phyloP scores from a whole-genome alignment of 1,139 yeast species.

The Taphrina deformans region DNA sequence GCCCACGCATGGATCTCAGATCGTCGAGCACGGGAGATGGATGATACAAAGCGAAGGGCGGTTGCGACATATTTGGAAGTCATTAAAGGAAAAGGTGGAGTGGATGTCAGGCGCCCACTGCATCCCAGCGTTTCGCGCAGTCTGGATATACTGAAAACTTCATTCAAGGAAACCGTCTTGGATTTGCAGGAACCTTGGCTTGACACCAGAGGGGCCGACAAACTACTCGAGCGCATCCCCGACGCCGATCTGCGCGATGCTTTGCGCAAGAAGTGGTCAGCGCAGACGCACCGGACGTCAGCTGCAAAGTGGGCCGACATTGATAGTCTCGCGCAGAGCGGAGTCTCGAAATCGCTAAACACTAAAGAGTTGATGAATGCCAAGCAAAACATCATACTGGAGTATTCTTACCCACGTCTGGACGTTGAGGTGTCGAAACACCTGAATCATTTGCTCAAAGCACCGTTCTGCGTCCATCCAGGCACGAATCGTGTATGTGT shows the following conservation, averaged over 20 bases:
- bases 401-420: slow-evolving; percentile 81
- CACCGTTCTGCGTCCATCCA: slow-evolving; percentile 98
- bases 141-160: slow-evolving; percentile 61
- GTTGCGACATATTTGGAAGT: slow-evolving; percentile 82
- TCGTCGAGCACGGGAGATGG: slow-evolving; percentile 68
- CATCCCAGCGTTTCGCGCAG: slow-evolving; percentile 85
- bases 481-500: slow-evolving; percentile 97
- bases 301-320: slow-evolving; percentile 80
- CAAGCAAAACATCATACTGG: slow-evolving; percentile 79
- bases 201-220: slow-evolving; percentile 54
- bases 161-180: slow-evolving; percentile 66
- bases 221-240: slow-evolving; percentile 62
- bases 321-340: slow-evolving; percentile 57
- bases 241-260: slow-evolving; percentile 57
- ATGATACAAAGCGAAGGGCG: slow-evolving; percentile 71
- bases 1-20: slow-evolving; percentile 99
- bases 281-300: slow-evolving; percentile 53
- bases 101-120: slow-evolving; percentile 70
- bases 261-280: slow-evolving; percentile 59
- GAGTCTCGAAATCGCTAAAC: slow-evolving; percentile 46
- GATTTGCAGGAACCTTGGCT: slow-evolving; percentile 87
- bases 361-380: slow-evolving; percentile 58
- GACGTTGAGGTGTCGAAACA: slow-evolving; percentile 92
- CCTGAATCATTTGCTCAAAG: slow-evolving; percentile 84
- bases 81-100: slow-evolving; percentile 57